Conservation (phyloP, 495 filamentous ascomycete genomes). For the Amorphotheca resinae region DNA sequence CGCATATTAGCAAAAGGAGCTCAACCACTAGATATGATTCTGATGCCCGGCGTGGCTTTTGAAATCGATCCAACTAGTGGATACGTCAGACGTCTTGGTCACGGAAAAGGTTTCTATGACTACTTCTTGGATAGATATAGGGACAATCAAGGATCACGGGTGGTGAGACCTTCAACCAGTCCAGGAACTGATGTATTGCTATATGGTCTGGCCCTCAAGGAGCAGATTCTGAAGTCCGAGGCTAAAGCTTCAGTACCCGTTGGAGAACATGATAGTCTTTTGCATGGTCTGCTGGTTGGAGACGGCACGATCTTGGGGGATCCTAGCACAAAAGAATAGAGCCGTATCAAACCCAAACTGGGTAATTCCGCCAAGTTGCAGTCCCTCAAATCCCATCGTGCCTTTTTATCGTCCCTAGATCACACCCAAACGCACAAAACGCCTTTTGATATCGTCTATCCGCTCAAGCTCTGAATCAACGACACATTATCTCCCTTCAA, state of each 20-base stretch:
- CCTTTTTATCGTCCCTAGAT: slow-evolving; percentile 7
- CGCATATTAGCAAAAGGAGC: slow-evolving; percentile 52
- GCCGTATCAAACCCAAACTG: slow-evolving; percentile 1
- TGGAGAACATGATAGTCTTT: slow-evolving; percentile 21
- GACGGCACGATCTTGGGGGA: slow-evolving; percentile 20
- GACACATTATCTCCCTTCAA: slow-evolving; percentile 97
- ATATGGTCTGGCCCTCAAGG: slow-evolving; percentile 76
- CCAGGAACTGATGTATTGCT: slow-evolving; percentile 39
- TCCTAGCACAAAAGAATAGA: slow-evolving; percentile 2
- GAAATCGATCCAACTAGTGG: slow-evolving; percentile 41
- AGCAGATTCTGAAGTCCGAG: slow-evolving; percentile 62
- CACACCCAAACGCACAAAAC: slow-evolving; percentile 11
- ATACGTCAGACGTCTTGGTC: slow-evolving; percentile 62
- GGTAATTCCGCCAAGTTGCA: slow-evolving; percentile 2
- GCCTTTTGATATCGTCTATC: slow-evolving; percentile 20
- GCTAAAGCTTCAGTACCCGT: slow-evolving; percentile 47
- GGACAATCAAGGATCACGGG: slow-evolving; percentile 28
- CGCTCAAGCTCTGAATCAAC: slow-evolving; percentile 70
- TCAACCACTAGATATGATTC: slow-evolving; percentile 66
- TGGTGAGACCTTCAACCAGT: slow-evolving; percentile 28
- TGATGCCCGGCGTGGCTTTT: slow-evolving; percentile 93
- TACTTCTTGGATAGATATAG: slow-evolving; percentile 69
- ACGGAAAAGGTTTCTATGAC: slow-evolving; percentile 97
- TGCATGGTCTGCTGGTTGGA: slow-evolving; percentile 21
- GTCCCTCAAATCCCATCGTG: slow-evolving; percentile 2